Evolutionary conservation across 2,329 filamentous ascomycete species (phyloP), one percentile per base, ranked within the genome.

Genomic region (Colletotrichum brevisporum): DNA sequence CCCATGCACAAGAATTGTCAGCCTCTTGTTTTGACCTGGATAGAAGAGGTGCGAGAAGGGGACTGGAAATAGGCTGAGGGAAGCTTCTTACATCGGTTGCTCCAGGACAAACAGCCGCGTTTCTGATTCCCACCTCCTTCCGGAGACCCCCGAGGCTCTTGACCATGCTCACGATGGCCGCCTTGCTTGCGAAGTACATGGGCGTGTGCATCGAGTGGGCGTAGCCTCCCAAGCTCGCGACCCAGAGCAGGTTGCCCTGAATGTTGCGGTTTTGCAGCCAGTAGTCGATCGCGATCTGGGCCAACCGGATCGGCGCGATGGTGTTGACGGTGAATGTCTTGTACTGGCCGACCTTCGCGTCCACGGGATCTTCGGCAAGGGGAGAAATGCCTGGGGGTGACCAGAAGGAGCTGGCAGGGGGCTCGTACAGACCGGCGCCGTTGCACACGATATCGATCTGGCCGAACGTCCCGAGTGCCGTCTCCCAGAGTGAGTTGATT

Each of bases 231-330:
- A 79, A 26, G n/a, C 74, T 77, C 0, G 74, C 71, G 0, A 80
- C 48, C 53, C 72, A 75, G 2, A 80, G 48, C 0, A 79, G 13
- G 15, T 78, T 76, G 1, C 74, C 95, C 10, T 73, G 12, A 6
- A 75, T 57, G 15, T 47, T 1, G 13, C 64, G 64, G 47, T 77
- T 70, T 50, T 75, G 60, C 13, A 75, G 63, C 77, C 76, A 80
- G 56, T 78, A 76, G 47, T 75, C 71, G 12, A 78, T 57, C 0
- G 75, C 76, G 12, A 78, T 71, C 12, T 77, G 74, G 0, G 76
- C 73, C 1, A 77, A 45, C 1, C 74, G 70, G 6, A 78, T 76
- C 0, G 77, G 76, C 0, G 64, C 74, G 4, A 74, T 71, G 2
- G 74, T 64, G 12, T 79, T 79, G 4, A 79, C 50, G 2, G 72